Evolutionary conservation across 495 filamentous ascomycete species (phyloP).

Genomic region (Chaetomium fimeti): DNA sequence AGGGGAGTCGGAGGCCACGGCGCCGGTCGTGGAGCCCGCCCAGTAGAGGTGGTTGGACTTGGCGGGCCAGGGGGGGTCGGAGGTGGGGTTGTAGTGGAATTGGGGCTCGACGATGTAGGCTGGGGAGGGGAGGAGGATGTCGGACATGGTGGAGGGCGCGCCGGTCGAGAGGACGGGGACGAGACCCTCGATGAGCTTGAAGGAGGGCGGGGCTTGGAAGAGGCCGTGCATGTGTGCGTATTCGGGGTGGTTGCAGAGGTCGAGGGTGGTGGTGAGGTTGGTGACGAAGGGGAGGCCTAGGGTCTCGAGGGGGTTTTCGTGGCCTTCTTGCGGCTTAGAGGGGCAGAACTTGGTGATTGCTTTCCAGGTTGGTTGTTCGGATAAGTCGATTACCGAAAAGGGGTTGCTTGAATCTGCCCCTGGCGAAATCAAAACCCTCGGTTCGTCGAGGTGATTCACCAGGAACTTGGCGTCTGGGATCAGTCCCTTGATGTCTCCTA

Average conservation of each 20-base stretch:
- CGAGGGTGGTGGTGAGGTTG: slow-evolving; percentile 15
- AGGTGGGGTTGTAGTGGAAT: slow-evolving; percentile 38
- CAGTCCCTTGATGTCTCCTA: slow-evolving; percentile 57
- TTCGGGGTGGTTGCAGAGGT: slow-evolving; percentile 36
- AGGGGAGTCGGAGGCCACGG: slow-evolving; percentile 33
- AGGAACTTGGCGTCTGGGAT: slow-evolving; percentile 73
- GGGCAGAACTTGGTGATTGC: slow-evolving; percentile 26
- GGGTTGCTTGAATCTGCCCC: background rate
- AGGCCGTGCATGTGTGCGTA: slow-evolving; percentile 35
- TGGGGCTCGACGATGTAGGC: slow-evolving; percentile 32
- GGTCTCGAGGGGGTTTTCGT: slow-evolving; percentile 18
- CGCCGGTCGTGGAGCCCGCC: slow-evolving; percentile 53
- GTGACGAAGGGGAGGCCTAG: slow-evolving; percentile 33
- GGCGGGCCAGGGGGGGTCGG: slow-evolving; percentile 44
- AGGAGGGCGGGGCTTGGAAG: slow-evolving; percentile 30
- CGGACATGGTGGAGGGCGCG: slow-evolving; percentile 38
- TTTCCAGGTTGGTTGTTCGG: slow-evolving; percentile 23
- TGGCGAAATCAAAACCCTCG: slow-evolving; percentile 61
- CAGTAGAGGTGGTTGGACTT: slow-evolving; percentile 49
- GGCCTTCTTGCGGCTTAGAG: background rate
- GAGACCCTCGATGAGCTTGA: slow-evolving; percentile 28
- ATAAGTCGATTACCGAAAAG: slow-evolving; percentile 14
- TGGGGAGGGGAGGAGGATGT: slow-evolving; percentile 41
- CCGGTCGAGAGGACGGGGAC: slow-evolving; percentile 45
- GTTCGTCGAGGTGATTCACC: slow-evolving; percentile 78